A percentile compares a stretch with the other conserved stretches of the same genome.
Conservation (phyloP, 495 filamentous ascomycete species). For the Bacidia gigantensis region DNA sequence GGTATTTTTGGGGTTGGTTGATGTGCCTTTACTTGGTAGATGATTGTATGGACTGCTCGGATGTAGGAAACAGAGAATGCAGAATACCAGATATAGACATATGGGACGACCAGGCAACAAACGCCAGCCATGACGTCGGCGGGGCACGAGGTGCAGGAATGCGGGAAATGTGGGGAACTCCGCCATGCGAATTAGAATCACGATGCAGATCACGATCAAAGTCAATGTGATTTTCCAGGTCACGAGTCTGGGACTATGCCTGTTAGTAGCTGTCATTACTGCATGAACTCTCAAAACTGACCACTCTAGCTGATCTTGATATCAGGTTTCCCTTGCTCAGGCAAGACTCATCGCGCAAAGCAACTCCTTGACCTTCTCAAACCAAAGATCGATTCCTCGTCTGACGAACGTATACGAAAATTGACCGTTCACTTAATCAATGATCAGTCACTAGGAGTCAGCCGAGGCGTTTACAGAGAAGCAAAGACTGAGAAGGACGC, state of each 20-base stretch:
- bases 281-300: conserved; percentile 4
- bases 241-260: no score
- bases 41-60: background rate
- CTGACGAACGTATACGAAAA: conserved; percentile 36
- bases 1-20: no score
- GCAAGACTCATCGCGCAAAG: conserved; percentile 73
- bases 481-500: conserved; percentile 77
- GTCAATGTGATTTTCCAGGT: background rate
- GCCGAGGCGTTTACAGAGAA: conserved; percentile 44
- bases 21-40: background rate
- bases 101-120: background rate
- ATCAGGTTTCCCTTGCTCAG: conserved; percentile 84
- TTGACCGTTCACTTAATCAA: conserved; percentile 55
- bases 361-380: conserved; percentile 61
- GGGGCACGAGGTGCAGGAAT: background rate
- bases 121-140: background rate
- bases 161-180: background rate
- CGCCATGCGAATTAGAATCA: background rate
- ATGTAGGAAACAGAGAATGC: background rate
- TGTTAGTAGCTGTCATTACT: background rate
- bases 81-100: background rate
- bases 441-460: conserved; percentile 49
- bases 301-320: conserved; percentile 67
- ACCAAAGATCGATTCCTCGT: conserved; percentile 31
- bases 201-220: background rate